A percentile compares a stretch with the other conserved stretches of the same genome.
phyloP scores from a whole-genome alignment of 306 rosid genomes.

The Ormosia semicastrata region DNA sequence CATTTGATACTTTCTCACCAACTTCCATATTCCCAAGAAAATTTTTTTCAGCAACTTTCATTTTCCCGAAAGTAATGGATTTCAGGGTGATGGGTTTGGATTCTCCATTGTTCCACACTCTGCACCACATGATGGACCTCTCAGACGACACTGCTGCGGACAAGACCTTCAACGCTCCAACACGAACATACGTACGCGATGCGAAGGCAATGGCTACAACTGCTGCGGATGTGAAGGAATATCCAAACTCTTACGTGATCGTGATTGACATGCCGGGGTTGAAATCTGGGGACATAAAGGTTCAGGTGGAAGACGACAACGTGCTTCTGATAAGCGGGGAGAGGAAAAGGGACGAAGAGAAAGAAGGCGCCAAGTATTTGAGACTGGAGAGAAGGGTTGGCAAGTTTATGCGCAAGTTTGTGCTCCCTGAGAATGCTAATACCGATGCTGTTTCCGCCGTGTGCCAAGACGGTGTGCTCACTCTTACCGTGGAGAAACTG shows the following conservation, averaged over 20 bases:
- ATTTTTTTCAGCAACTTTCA: no score
- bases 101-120: no score
- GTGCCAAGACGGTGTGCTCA: conserved; percentile 74
- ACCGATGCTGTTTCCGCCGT: conserved; percentile 51
- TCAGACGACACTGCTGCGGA: no score
- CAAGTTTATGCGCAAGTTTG: conserved; percentile 71
- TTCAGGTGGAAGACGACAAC: conserved; percentile 66
- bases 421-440: conserved; percentile 69
- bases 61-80: no score
- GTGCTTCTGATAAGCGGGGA: conserved; percentile 63
- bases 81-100: no score
- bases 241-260: conserved; percentile 51
- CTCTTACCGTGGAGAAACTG: conserved; percentile 56
- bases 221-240: conserved; percentile 70
- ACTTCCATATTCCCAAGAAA: no score
- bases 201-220: no score
- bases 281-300: conserved; percentile 67
- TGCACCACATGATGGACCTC: no score
- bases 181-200: no score
- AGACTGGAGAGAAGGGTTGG: conserved; percentile 80
- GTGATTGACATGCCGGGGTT: conserved; percentile 79
- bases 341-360: conserved; percentile 73
- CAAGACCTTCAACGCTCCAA: no score
- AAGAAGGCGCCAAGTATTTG: conserved; percentile 61
- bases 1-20: no score